phyloP scores from a whole-genome alignment of 2,329 filamentous ascomycete species.

The Colletotrichum chrysophilum region DNA sequence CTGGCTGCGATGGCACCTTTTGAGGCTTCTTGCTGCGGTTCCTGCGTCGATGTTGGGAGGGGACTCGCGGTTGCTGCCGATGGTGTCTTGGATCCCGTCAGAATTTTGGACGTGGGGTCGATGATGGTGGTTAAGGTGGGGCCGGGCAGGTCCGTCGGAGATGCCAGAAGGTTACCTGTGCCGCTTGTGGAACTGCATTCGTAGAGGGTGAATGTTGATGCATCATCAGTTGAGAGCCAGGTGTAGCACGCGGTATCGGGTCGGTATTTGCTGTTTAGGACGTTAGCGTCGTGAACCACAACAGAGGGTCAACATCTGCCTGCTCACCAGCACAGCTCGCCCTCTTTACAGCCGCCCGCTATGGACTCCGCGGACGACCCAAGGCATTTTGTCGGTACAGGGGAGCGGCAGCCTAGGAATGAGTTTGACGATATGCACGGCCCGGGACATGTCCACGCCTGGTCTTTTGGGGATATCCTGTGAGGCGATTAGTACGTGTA shows the following conservation, averaged over 20 bases:
- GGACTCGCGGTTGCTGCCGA: neutral
- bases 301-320: accelerated
- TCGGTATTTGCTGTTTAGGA: neutral
- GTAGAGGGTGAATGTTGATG: neutral
- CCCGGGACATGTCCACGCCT: neutral
- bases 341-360: neutral
- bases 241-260: neutral
- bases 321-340: neutral
- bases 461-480: neutral
- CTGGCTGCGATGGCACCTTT: neutral
- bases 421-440: neutral
- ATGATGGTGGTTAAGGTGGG: neutral
- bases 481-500: neutral
- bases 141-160: neutral
- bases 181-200: neutral
- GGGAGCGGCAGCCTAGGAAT: neutral
- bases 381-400: neutral
- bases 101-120: neutral
- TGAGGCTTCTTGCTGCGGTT: neutral
- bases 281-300: neutral
- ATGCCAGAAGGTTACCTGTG: neutral
- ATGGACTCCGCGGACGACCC: neutral
- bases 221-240: neutral
- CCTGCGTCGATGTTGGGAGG: neutral
- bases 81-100: neutral